Evolutionary conservation across 352 stramenopile genomes (phyloP).

Genomic region (Phytophthora cryptogea): DNA sequence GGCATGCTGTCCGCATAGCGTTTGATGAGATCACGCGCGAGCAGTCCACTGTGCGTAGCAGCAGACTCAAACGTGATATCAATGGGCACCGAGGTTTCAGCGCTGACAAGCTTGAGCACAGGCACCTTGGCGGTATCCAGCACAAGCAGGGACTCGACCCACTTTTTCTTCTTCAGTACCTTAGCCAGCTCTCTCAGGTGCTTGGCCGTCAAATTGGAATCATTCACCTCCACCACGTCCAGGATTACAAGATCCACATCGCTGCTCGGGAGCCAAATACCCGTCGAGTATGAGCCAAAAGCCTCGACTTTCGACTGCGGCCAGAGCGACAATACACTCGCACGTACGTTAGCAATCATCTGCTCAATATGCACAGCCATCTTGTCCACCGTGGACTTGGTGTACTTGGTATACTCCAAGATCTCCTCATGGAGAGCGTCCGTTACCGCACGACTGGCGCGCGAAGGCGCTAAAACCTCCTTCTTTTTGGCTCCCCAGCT

Average conservation of each 20-base stretch:
- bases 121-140: constrained; percentile 86
- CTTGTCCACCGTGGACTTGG: constrained; percentile 62
- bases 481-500: constrained; percentile 43
- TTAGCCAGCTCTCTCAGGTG: constrained; percentile 64
- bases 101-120: constrained; percentile 81
- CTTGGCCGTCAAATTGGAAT: constrained; percentile 56
- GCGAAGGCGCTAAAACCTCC: background rate
- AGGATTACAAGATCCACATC: constrained; percentile 88
- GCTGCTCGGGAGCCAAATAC: constrained; percentile 87
- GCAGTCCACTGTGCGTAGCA: constrained; percentile 79
- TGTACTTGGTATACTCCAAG: constrained; percentile 76
- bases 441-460: constrained; percentile 28
- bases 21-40: constrained; percentile 86
- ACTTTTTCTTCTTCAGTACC: constrained; percentile 61
- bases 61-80: constrained; percentile 88
- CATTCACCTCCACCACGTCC: constrained; percentile 69
- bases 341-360: constrained; percentile 78
- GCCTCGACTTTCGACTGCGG: constrained; percentile 76
- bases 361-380: constrained; percentile 87
- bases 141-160: constrained; percentile 83
- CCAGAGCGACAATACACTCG: constrained; percentile 74
- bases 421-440: constrained; percentile 81
- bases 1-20: constrained; percentile 81
- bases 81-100: constrained; percentile 77
- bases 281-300: constrained; percentile 86